Evolutionary conservation across 257 asterid species (phyloP).

Genomic region (Nicotiana knightiana): DNA sequence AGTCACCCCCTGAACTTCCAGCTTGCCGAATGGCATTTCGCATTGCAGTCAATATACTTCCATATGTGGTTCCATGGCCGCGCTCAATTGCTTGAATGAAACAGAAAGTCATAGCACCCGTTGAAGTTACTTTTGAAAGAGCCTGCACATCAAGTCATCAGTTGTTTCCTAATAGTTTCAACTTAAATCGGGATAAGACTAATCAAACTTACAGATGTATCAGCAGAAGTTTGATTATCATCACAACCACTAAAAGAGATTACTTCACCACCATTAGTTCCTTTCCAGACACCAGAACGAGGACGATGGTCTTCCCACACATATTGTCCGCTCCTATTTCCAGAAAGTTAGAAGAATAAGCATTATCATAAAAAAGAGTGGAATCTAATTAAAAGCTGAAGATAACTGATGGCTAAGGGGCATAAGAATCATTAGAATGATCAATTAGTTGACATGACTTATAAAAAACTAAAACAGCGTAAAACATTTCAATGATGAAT

Average conservation of each 20-base stretch:
- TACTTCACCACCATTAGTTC: conserved; percentile 88
- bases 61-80: conserved; percentile 80
- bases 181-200: conserved; percentile 5
- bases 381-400: not conserved
- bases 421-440: too few relatives aligned
- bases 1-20: conserved; percentile 43
- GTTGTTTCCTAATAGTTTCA: not conserved
- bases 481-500: not conserved
- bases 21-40: conserved; percentile 67
- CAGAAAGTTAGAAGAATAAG: conserved; percentile 1
- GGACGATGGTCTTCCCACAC: conserved; percentile 98
- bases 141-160: conserved; percentile 43
- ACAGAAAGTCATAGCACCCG: conserved; percentile 98
- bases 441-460: too few relatives aligned
- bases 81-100: conserved; percentile 97
- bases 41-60: conserved; percentile 74
- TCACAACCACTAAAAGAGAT: conserved; percentile 94
- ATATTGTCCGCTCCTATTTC: conserved; percentile 70
- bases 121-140: conserved; percentile 83
- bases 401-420: not conserved
- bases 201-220: conserved; percentile 68
- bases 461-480: not conserved
- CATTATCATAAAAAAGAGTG: not conserved
- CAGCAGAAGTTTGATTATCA: conserved; percentile 92
- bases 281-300: conserved; percentile 84